These are phyloP conservation scores for Gymnopilus dilepis DNA, from an alignment of 768 basidiomycete species.

Conservation along the genomic window DNA sequence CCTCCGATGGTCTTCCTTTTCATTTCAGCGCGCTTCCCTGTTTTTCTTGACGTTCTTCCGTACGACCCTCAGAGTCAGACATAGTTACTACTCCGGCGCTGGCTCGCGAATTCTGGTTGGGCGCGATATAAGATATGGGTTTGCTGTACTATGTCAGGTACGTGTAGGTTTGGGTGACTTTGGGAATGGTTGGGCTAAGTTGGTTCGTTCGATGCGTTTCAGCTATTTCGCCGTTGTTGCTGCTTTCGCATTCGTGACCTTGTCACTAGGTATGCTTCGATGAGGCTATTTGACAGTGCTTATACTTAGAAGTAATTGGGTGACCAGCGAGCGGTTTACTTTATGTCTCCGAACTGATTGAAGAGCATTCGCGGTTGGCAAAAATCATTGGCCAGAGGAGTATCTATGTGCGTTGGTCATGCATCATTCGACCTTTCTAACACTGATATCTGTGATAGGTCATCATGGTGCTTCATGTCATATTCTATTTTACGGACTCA, in stretches of 20 bases:
- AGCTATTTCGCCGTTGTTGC: constrained; percentile 80
- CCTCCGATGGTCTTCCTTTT: not conserved
- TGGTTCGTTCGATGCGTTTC: constrained; percentile 13
- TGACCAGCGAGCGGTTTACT: constrained; percentile 85
- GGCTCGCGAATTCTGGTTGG: constrained; percentile 4
- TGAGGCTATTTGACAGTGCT: not conserved
- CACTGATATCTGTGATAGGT: constrained; percentile 48
- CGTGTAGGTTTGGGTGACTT: constrained; percentile 16
- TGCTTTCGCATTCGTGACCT: constrained; percentile 88
- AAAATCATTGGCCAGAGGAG: constrained; percentile 83
- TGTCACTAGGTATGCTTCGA: constrained; percentile 76
- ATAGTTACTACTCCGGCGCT: constrained; percentile 10
- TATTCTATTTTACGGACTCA: constrained; percentile 80
- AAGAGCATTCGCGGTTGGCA: constrained; percentile 86
- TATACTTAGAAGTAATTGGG: constrained; percentile 17
- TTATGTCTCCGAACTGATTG: constrained; percentile 94
- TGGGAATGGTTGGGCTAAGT: not conserved
- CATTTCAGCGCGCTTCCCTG: not conserved
- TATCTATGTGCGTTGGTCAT: constrained; percentile 75
- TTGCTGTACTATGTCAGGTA: constrained; percentile 70
- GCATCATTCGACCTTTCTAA: not conserved
- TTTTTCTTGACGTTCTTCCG: not conserved
- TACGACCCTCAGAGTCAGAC: not conserved
- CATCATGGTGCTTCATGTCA: constrained; percentile 77
- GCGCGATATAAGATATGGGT: constrained; percentile 53